A percentile compares a stretch with the other conserved stretches of the same genome.
Conservation (phyloP, 2,329 filamentous ascomycete species). For the Hypoxylon sp. region DNA sequence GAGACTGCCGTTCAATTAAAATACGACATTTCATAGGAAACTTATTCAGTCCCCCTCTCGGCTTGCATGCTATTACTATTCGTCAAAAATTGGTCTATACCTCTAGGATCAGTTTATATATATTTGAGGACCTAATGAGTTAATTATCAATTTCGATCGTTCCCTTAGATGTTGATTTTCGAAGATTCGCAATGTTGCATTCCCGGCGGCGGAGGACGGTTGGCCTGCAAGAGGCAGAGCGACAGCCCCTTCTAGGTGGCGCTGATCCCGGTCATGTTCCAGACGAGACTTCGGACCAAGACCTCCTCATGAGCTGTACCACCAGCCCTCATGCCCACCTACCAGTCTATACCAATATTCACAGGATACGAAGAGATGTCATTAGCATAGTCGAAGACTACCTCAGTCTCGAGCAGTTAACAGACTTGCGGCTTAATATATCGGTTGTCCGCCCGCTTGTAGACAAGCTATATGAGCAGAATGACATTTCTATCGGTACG, state of each 20-base stretch:
- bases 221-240: slow-evolving; percentile 44
- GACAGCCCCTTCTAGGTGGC: slow-evolving; percentile 50
- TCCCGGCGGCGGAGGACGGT: slow-evolving; percentile 29
- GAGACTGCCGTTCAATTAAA: slow-evolving; percentile 6
- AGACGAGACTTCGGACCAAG: slow-evolving; percentile 51
- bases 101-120: too few species aligned
- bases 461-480: slow-evolving; percentile 81
- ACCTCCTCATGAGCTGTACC: slow-evolving; percentile 61
- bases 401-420: slow-evolving; percentile 76
- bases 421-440: slow-evolving; percentile 83
- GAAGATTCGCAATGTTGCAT: slow-evolving; percentile 30
- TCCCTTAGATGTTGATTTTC: slow-evolving; percentile 1
- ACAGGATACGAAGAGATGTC: slow-evolving; percentile 72
- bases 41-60: slow-evolving; percentile 1
- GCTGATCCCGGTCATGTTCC: slow-evolving; percentile 48
- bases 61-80: slow-evolving; percentile 8
- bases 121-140: too few species aligned
- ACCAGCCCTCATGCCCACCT: slow-evolving; percentile 68
- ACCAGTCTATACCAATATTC: slow-evolving; percentile 81
- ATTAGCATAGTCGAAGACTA: slow-evolving; percentile 69
- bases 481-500: slow-evolving; percentile 80
- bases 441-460: slow-evolving; percentile 81
- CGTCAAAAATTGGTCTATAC: too few species aligned
- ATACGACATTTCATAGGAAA: slow-evolving; percentile 13
- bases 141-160: slow-evolving; percentile 1